A percentile compares a stretch with the other conserved stretches of the same genome.
Evolutionary conservation across 2,329 filamentous ascomycete species (phyloP).

Genomic region (Aaosphaeria pasadenensis): DNA sequence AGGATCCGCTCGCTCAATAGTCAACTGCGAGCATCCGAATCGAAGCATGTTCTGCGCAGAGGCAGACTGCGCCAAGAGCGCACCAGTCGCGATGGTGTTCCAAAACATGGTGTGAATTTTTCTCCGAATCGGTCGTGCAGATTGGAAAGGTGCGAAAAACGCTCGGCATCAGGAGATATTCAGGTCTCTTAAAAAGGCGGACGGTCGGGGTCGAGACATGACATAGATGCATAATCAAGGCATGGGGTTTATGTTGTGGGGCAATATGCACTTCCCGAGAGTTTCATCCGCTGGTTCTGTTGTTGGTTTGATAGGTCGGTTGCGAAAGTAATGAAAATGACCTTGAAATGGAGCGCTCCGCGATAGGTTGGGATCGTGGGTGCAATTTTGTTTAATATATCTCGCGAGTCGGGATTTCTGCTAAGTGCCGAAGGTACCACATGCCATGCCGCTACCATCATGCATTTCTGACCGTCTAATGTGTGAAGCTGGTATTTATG

Average conservation of each 20-base stretch:
- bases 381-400: conserved; percentile 15
- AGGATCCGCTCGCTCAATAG: conserved; percentile 54
- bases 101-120: conserved; percentile 18
- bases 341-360: conserved; percentile 1
- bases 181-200: conserved; percentile 8
- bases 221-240: not conserved
- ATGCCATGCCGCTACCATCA: conserved; percentile 2
- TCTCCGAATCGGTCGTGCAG: conserved; percentile 4
- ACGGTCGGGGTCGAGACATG: not conserved
- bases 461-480: no score
- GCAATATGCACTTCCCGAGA: conserved; percentile 4
- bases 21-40: conserved; percentile 33
- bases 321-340: conserved; percentile 4
- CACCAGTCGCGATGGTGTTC: conserved; percentile 17
- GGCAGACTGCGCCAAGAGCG: conserved; percentile 20
- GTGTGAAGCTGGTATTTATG: no score
- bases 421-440: conserved; percentile 15
- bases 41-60: conserved; percentile 32
- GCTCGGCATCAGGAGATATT: not conserved
- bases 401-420: conserved; percentile 13
- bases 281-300: conserved; percentile 3
- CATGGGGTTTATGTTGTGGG: conserved; percentile 6
- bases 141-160: not conserved
- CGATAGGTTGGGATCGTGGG: conserved; percentile 2
- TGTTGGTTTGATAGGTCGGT: conserved; percentile 6